A percentile compares a stretch with the other conserved stretches of the same genome.
phyloP scores from a whole-genome alignment of 108 stramenopile genomes.

The Cyclotella choctawhatcheeana region DNA sequence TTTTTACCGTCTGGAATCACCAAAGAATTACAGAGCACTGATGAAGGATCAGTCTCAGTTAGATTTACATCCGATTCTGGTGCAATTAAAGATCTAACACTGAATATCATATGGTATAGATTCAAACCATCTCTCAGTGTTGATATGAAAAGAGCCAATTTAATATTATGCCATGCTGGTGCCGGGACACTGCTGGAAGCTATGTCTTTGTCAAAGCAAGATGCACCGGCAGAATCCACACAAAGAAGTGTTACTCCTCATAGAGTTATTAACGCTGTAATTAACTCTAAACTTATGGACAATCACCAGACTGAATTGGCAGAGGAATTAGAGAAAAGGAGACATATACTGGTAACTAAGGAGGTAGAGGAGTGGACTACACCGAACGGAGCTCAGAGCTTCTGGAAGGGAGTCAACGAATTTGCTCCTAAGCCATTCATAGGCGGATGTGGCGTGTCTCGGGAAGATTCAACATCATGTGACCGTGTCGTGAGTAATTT shows the following conservation, averaged over 20 bases:
- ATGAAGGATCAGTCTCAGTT: constrained; percentile 15
- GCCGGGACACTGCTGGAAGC: constrained; percentile 94
- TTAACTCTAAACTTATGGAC: constrained; percentile 92
- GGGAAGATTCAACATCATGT: not conserved
- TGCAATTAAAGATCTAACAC: not conserved
- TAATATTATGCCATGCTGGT: constrained; percentile 92
- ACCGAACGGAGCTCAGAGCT: constrained; percentile 14
- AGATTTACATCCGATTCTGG: constrained; percentile 20
- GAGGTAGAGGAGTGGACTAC: constrained; percentile 31
- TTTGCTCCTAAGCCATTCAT: constrained; percentile 32
- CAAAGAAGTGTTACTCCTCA: constrained; percentile 20
- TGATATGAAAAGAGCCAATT: constrained; percentile 86
- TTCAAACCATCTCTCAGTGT: constrained; percentile 71
- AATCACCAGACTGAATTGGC: constrained; percentile 96
- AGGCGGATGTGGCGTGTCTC: constrained; percentile 5
- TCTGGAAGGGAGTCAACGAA: constrained; percentile 31
- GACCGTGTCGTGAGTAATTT: constrained; percentile 36
- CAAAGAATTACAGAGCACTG: not conserved
- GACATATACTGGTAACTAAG: constrained; percentile 57
- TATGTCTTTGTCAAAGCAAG: constrained; percentile 31
- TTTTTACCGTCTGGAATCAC: constrained; percentile 5
- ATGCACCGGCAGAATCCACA: not conserved
- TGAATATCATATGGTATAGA: constrained; percentile 61
- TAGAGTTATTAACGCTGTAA: constrained; percentile 76
- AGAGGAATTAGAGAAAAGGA: constrained; percentile 71